Base-by-base conservation (phyloP, 345 rosid species). In the Citrus cavaleriei region DNA sequence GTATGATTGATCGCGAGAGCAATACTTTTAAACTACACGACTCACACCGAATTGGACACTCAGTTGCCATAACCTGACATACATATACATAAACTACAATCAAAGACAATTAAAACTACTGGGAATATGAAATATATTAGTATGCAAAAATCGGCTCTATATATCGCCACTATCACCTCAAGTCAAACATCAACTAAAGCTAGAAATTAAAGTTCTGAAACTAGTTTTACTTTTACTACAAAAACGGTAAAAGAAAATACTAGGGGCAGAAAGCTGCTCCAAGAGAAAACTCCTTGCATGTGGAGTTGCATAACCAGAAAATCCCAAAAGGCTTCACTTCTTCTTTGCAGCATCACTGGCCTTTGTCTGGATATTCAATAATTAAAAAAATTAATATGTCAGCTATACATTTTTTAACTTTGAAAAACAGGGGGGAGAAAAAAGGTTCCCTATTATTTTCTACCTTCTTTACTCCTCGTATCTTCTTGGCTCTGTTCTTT, bases 291-390 rank as follows among this genome's bases (percentile, higher is more conserved):
- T 40, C 59, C 57, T 61, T 28, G 38, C 54, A 16, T 0, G 25
- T 27, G 8, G 51, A 3, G 51, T 46, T 13, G 24, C 1, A 22
- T 24, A 25, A 30, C 25, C 22, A 38, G 38, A 38, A 18, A 38
- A 46, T 38, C 40, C 59, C 10, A 18, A 19, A 8, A 74, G 24
- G 42, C 40, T 32, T 84, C 80, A 81, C 66, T 84, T 87, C 76
- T 84, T 87, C 84, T 83, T 84, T 30, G 81, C 85, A 62, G 85
- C 87, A 65, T 86, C 89, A 55, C 85, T 63, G 4, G 84, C 86
- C 77, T 86, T 86, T 16, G 83, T 75, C 85, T 86, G 81, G 42
- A 80, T 40, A 63, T 30, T 21, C 58, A 30, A 27, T 4, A 27
- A 59, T 13, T 18, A 16, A 7, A 46, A 19, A 32, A 74, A 38